Evolutionary conservation across 805 yeast species (phyloP).

Genomic region (Sungouiozyma intestinalis): DNA sequence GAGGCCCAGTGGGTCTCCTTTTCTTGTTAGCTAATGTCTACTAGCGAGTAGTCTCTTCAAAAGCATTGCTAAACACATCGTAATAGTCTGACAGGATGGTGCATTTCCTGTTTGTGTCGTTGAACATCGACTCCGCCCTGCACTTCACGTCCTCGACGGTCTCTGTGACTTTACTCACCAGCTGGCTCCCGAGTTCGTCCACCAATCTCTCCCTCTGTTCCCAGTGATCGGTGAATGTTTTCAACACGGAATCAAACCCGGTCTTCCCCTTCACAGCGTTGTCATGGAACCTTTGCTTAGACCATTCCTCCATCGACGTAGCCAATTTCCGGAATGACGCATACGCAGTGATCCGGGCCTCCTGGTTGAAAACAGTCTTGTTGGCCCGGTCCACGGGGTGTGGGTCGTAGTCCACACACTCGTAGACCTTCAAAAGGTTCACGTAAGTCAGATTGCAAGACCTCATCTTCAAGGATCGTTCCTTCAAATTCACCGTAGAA

Average conservation of each 20-base stretch:
- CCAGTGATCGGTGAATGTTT: slow-evolving; percentile 32
- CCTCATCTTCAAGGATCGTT: slow-evolving; percentile 60
- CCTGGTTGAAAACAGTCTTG: slow-evolving; percentile 62
- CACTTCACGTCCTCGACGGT: slow-evolving; percentile 23
- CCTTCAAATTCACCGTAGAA: slow-evolving; percentile 64
- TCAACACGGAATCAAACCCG: slow-evolving; percentile 78
- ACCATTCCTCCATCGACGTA: slow-evolving; percentile 85
- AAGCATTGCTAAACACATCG: slow-evolving; percentile 9
- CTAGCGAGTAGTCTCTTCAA: slow-evolving; percentile 3
- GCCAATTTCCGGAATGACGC: slow-evolving; percentile 61
- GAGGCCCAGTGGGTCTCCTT: too few relatives aligned
- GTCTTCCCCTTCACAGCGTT: slow-evolving; percentile 73
- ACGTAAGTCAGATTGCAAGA: slow-evolving; percentile 81
- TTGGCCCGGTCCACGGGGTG: slow-evolving; percentile 40
- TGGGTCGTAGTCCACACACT: slow-evolving; percentile 75
- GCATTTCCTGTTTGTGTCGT: slow-evolving; percentile 19
- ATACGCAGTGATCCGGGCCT: slow-evolving; percentile 82
- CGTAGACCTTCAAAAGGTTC: slow-evolving; percentile 67
- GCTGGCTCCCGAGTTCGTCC: slow-evolving; percentile 18
- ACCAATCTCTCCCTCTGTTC: slow-evolving; percentile 14
- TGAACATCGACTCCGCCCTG: slow-evolving; percentile 17
- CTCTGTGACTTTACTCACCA: slow-evolving; percentile 22
- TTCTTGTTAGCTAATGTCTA: too few relatives aligned
- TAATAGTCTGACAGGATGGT: slow-evolving; percentile 9
- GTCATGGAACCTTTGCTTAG: slow-evolving; percentile 76